phyloP scores from a whole-genome alignment of 371 early-diverging fungal genomes.

The Mucor indicus region DNA sequence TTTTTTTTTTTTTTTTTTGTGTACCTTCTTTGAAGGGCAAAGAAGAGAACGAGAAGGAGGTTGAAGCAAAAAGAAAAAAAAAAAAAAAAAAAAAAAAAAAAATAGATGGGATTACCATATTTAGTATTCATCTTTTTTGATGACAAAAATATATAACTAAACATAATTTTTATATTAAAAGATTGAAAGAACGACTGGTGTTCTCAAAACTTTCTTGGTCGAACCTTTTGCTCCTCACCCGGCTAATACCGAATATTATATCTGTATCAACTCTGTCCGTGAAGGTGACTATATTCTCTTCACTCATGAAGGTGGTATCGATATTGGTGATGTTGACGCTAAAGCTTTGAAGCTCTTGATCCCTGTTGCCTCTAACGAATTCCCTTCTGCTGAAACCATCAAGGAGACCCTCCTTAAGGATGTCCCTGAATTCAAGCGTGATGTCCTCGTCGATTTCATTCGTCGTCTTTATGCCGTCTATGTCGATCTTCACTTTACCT shows the following conservation, averaged over 20 bases:
- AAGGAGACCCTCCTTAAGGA: constrained; percentile 61
- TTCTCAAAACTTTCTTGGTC: constrained; percentile 90
- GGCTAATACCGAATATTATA: constrained; percentile 89
- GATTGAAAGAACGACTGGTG: constrained; percentile 84
- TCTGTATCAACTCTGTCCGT: constrained; percentile 94
- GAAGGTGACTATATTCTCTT: constrained; percentile 95
- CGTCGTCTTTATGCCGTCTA: constrained; percentile 91
- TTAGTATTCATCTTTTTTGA: background rate
- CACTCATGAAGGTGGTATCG: constrained; percentile 97
- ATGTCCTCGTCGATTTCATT: constrained; percentile 87
- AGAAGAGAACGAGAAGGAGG: background rate
- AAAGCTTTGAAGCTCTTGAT: constrained; percentile 87
- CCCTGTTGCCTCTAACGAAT: constrained; percentile 55
- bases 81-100: constrained; percentile 6
- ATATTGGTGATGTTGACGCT: constrained; percentile 97
- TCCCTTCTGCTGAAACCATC: constrained; percentile 68
- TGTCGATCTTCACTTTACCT: constrained; percentile 95
- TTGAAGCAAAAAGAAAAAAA: background rate
- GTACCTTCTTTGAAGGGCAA: no score
- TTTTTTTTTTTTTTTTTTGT: background rate
- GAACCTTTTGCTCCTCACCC: constrained; percentile 97
- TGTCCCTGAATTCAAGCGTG: constrained; percentile 72
- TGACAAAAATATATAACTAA: background rate
- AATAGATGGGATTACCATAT: constrained; percentile 14
- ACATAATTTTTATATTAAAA: constrained; percentile 21